Conservation (phyloP, 768 basidiomycete species). For the Trametes sanguinea region DNA sequence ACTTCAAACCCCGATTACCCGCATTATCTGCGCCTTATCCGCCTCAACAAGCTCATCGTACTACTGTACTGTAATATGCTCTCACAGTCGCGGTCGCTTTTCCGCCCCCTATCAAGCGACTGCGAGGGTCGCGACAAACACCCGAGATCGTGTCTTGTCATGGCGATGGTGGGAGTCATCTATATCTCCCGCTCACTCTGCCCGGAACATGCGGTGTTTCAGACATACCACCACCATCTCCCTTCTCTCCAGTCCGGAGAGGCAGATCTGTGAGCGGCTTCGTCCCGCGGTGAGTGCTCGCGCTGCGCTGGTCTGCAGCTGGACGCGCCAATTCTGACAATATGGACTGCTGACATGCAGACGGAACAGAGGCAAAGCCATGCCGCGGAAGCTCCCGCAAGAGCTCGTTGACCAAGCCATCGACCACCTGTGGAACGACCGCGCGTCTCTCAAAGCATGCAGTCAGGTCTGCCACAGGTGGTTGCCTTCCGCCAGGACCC, state of each 20-base stretch:
- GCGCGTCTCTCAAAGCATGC: conserved; percentile 24
- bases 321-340: no score
- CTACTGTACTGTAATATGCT: not conserved
- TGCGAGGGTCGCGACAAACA: conserved; percentile 1
- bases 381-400: conserved; percentile 25
- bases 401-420: conserved; percentile 33
- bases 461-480: conserved; percentile 24
- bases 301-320: not conserved
- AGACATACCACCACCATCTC: not conserved
- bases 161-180: not conserved
- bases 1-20: conserved; percentile 11
- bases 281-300: conserved; percentile 7
- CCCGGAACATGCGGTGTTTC: not conserved
- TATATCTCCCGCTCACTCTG: not conserved
- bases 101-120: not conserved
- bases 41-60: not conserved
- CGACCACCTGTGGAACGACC: conserved; percentile 34
- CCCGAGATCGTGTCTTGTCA: conserved; percentile 2
- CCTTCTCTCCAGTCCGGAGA: not conserved
- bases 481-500: conserved; percentile 28
- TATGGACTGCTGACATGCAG: not conserved
- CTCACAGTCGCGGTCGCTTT: not conserved
- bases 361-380: not conserved
- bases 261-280: not conserved
- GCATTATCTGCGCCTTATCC: not conserved